Base-by-base conservation (phyloP, 768 basidiomycete species). In the Tremella yokohamensis region DNA sequence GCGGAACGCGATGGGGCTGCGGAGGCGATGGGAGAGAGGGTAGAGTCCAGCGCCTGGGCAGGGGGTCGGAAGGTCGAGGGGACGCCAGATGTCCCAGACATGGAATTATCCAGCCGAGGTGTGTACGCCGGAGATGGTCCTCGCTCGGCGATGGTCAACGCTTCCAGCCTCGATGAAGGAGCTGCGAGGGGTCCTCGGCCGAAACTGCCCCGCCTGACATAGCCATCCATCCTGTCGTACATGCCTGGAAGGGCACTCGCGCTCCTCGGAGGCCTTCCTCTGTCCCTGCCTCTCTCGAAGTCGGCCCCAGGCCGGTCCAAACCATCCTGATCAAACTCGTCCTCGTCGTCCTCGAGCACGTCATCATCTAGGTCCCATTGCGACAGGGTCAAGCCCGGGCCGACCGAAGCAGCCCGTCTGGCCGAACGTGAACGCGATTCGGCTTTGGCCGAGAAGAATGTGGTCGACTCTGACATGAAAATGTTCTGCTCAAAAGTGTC, bases 401-500 rank as follows among this genome's bases (percentile, higher is more conserved):
- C 83, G 19, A 84, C 74, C 0, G 83, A 84, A 8, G 78, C 68
- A 1, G 81, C 79, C 19, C 79, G 84, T 68, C 72, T 83, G 78
- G 54, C 78, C 66, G 66, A 66, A 11, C 59, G 57, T 0, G 73
- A 70, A 13, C 68, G 38, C 0, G 81, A 80, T 1, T 54, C 52
- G 12, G 57, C 50, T 29, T 55, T 45, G 0, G 88, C 87, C 50
- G 81, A 81, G 75, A 92, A 96, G 74, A 88, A 86, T 3, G 84
- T 82, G 29, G 83, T 83, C 0, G 84, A 83, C 13, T 86, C 83
- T 38, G 85, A 84, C 66, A 89, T 85, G 26, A 92, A 79, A 29
- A 80, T 80, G 71, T 87, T 86, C 57, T 88, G 85, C 73, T 97
- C 93, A 11, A 81, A 83, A 15, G 89, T 81, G 47, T 94, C 88